These are phyloP conservation scores for Metarhizium robertsii DNA, from an alignment of 2,329 filamentous ascomycete genomes.

Conservation along the genomic window DNA sequence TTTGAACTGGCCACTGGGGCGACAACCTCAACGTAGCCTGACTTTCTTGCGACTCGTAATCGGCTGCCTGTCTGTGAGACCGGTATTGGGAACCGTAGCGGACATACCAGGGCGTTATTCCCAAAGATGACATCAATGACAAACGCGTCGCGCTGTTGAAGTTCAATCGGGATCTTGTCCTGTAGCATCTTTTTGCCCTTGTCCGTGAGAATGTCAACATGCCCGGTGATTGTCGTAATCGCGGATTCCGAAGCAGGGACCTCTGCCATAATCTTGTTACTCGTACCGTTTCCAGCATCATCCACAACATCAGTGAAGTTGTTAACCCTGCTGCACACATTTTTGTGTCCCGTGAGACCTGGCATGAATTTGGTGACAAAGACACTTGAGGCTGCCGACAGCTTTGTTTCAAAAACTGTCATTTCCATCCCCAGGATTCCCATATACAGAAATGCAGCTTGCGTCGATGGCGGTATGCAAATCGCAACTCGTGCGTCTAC, in stretches of 20 bases:
- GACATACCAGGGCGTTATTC: slow-evolving; percentile 17
- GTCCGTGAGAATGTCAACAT: slow-evolving; percentile 25
- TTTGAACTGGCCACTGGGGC: slow-evolving; percentile 20
- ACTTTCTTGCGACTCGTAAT: slow-evolving; percentile 33
- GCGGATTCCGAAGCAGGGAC: slow-evolving; percentile 18
- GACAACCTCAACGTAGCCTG: slow-evolving; percentile 35
- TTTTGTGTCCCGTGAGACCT: too few species aligned
- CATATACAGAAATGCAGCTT: slow-evolving; percentile 15
- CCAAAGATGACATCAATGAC: slow-evolving; percentile 31
- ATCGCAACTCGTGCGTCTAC: slow-evolving; percentile 22
- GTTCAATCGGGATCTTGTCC: slow-evolving; percentile 25
- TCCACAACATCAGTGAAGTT: too few species aligned
- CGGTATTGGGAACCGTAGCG: slow-evolving; percentile 30
- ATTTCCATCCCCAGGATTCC: slow-evolving; percentile 16
- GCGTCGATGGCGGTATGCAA: slow-evolving; percentile 16
- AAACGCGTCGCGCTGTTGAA: slow-evolving; percentile 30
- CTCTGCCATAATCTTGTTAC: slow-evolving; percentile 2
- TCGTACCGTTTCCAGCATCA: too few species aligned
- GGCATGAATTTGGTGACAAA: slow-evolving; percentile 22
- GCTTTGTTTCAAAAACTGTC: slow-evolving; percentile 21
- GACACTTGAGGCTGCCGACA: slow-evolving; percentile 20
- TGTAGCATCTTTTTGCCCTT: slow-evolving; percentile 22
- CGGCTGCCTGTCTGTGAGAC: slow-evolving; percentile 24
- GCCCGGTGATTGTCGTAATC: slow-evolving; percentile 29
- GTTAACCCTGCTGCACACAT: too few species aligned